Evolutionary conservation across 768 basidiomycete genomes (phyloP).

Genomic region (Asterophora parasitica): DNA sequence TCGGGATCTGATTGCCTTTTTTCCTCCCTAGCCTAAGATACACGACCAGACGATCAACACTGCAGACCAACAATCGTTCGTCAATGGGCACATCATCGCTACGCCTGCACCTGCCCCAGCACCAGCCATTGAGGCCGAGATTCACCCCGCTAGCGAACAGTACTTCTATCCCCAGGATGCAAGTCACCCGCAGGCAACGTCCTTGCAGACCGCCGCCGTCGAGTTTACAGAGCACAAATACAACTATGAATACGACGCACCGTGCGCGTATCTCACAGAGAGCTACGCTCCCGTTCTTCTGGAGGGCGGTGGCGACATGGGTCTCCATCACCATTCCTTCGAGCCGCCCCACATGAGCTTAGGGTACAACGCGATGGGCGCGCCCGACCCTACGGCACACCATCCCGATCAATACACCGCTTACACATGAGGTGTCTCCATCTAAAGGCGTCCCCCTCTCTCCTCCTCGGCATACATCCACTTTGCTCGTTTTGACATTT

Average conservation of each 20-base stretch:
- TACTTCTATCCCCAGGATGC: slow-evolving; percentile 14
- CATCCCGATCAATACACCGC: slow-evolving; percentile 3
- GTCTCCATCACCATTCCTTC: slow-evolving; percentile 13
- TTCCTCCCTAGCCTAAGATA: slow-evolving; percentile 1
- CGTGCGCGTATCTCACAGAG: slow-evolving; percentile 9
- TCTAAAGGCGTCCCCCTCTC: not conserved
- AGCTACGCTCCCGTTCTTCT: slow-evolving; percentile 11
- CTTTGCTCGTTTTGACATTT: slow-evolving; percentile 1
- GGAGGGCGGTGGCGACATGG: slow-evolving; percentile 11
- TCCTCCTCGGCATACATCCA: slow-evolving; percentile 2
- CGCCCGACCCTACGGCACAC: slow-evolving; percentile 5
- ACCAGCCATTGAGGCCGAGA: slow-evolving; percentile 4
- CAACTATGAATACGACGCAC: slow-evolving; percentile 11
- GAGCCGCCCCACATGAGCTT: slow-evolving; percentile 6
- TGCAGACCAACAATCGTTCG: slow-evolving; percentile 2
- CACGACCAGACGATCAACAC: not conserved
- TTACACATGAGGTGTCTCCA: slow-evolving; percentile 7
- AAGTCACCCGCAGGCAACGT: slow-evolving; percentile 7
- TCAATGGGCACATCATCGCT: not conserved
- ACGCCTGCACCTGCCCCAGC: slow-evolving; percentile 4
- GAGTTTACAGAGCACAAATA: slow-evolving; percentile 14
- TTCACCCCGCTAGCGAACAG: slow-evolving; percentile 7
- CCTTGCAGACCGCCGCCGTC: not conserved
- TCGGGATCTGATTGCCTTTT: not conserved
- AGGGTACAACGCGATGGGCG: slow-evolving; percentile 8